Percentiles rank a stretch among this genome's conserved stretches.
These are phyloP conservation scores for Colletotrichum zoysiae DNA, from an alignment of 2,329 filamentous ascomycete species.

Conservation along the genomic window DNA sequence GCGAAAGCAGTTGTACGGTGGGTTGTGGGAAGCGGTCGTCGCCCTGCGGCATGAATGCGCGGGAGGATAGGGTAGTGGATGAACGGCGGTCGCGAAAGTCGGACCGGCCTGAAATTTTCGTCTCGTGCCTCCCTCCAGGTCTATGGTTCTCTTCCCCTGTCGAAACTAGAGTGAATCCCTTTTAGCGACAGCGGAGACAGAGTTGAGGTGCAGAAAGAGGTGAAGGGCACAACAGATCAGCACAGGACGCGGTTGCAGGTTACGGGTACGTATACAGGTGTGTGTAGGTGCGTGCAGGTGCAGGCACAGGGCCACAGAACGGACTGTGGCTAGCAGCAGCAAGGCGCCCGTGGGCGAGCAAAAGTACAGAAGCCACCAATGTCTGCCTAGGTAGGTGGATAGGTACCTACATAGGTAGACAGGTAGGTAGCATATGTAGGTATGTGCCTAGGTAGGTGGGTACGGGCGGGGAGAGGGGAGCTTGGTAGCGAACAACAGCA, in stretches of 20 bases:
- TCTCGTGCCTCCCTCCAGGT: constrained; percentile 34
- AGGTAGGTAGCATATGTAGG: no score
- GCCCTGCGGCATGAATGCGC: constrained; percentile 44
- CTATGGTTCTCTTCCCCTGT: constrained; percentile 40
- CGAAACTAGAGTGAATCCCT: constrained; percentile 38
- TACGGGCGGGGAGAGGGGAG: neutral
- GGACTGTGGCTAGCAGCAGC: neutral
- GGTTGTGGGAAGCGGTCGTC: constrained; percentile 39
- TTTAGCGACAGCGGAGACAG: constrained; percentile 38
- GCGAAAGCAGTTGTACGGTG: constrained; percentile 27
- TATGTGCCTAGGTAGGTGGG: neutral
- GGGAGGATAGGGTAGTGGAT: constrained; percentile 18
- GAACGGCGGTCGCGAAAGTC: constrained; percentile 31
- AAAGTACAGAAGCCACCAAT: neutral
- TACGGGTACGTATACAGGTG: neutral
- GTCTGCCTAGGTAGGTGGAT: neutral
- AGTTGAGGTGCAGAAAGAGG: constrained; percentile 10
- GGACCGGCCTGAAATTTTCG: constrained; percentile 37
- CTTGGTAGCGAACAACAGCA: neutral
- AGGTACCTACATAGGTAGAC: no score
- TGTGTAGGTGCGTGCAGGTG: neutral
- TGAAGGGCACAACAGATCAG: constrained; percentile 20
- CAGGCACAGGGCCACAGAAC: neutral
- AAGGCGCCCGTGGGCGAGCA: neutral
- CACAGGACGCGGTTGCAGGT: constrained; percentile 10